Evolutionary conservation across 2,329 filamentous ascomycete species (phyloP).

Genomic region (Penicillium sp.): DNA sequence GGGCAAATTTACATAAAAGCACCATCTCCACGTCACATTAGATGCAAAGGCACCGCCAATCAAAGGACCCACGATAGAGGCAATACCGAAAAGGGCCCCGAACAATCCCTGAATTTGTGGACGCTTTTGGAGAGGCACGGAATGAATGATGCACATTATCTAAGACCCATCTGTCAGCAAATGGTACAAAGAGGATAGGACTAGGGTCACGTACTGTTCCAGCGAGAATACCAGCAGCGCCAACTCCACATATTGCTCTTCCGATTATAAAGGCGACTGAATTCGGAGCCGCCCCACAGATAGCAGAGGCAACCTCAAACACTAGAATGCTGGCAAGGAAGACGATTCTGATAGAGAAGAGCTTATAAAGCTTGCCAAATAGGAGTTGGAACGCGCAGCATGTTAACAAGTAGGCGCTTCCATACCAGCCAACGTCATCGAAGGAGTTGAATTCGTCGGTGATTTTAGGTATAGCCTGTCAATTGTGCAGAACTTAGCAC

Average conservation of each 20-base stretch:
- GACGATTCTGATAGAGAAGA: conserved; percentile 33
- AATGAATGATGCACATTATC: background rate
- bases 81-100: conserved; percentile 57
- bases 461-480: conserved; percentile 16
- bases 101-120: conserved; percentile 46
- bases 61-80: conserved; percentile 42
- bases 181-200: conserved; percentile 36
- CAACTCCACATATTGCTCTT: conserved; percentile 36
- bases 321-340: conserved; percentile 34
- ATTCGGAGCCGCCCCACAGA: conserved; percentile 36
- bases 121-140: conserved; percentile 38
- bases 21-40: conserved; percentile 38
- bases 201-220: conserved; percentile 14
- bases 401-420: conserved; percentile 42
- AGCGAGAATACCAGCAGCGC: conserved; percentile 35
- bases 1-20: conserved; percentile 47
- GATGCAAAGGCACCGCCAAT: conserved; percentile 47
- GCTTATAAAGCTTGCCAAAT: conserved; percentile 37
- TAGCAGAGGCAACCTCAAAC: conserved; percentile 29
- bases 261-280: conserved; percentile 36
- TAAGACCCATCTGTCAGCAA: background rate
- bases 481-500: background rate
- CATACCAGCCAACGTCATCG: conserved; percentile 63
- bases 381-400: conserved; percentile 33
- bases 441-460: conserved; percentile 16